A percentile compares a stretch with the other conserved stretches of the same genome.
These are phyloP conservation scores for Macrophomina phaseolina DNA, from an alignment of 2,329 filamentous ascomycete genomes.

Conservation along the genomic window DNA sequence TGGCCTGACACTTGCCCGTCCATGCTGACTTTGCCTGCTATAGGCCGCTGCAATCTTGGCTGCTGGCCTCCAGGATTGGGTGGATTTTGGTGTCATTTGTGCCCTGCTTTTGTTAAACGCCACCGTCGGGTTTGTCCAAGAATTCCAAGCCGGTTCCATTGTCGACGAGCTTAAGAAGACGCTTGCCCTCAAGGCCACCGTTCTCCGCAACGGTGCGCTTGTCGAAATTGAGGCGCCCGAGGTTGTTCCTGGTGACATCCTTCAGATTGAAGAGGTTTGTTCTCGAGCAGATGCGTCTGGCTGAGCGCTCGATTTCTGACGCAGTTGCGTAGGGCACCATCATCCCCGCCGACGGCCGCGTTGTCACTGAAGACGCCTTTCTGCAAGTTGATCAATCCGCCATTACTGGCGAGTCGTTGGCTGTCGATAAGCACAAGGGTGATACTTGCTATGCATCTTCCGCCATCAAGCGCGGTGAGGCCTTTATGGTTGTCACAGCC, in stretches of 20 bases:
- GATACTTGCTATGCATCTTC: conserved; percentile 87
- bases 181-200: conserved; percentile 83
- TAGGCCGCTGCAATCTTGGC: conserved; percentile 78
- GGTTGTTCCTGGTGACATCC: conserved; percentile 87
- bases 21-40: conserved; percentile 17
- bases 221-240: conserved; percentile 82
- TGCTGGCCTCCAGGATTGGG: conserved; percentile 85
- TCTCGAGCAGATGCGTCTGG: too few relatives aligned
- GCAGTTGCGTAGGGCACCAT: conserved; percentile 67
- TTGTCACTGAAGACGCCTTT: conserved; percentile 83
- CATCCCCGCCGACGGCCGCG: conserved; percentile 84
- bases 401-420: conserved; percentile 90
- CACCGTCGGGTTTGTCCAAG: conserved; percentile 83
- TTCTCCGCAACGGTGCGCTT: conserved; percentile 79
- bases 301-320: neutral
- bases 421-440: conserved; percentile 83
- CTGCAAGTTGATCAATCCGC: conserved; percentile 91
- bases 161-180: conserved; percentile 92
- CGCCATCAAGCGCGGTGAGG: conserved; percentile 87
- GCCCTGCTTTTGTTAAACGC: conserved; percentile 84
- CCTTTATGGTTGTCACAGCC: conserved; percentile 79
- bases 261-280: conserved; percentile 77
- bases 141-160: conserved; percentile 88
- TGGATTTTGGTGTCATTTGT: conserved; percentile 92
- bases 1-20: neutral